Evolutionary conservation across 768 basidiomycete species (phyloP).

Genomic region (Lyophyllum decastes): DNA sequence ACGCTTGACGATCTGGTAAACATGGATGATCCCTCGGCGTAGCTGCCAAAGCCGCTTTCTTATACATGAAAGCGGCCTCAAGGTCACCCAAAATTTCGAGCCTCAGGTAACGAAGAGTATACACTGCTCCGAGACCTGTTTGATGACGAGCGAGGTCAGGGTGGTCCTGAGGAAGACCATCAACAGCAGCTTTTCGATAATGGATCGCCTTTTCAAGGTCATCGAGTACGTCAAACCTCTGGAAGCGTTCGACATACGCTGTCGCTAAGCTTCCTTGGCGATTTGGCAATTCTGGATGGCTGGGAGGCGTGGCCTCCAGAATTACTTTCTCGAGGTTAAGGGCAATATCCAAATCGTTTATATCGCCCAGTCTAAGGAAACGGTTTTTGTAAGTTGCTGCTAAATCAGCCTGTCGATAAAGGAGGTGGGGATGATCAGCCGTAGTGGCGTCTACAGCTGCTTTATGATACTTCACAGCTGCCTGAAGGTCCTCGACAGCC

Average conservation of each 20-base stretch:
- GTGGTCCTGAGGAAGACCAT: neutral
- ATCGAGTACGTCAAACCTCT: neutral
- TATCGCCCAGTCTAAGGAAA: neutral
- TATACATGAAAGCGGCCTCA: neutral
- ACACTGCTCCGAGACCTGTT: neutral
- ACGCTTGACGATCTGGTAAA: neutral
- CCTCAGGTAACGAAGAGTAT: neutral
- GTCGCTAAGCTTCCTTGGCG: conserved; percentile 1
- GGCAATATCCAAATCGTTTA: conserved; percentile 7
- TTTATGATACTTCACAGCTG: conserved; percentile 1
- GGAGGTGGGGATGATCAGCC: neutral
- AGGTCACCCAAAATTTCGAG: neutral
- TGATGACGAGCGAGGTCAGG: neutral
- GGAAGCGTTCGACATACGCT: neutral
- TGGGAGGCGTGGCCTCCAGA: neutral
- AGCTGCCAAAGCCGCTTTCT: neutral
- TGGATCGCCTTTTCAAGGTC: conserved; percentile 7
- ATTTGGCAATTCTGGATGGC: conserved; percentile 6
- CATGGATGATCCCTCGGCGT: neutral
- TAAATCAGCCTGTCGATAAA: neutral
- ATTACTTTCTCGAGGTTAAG: neutral
- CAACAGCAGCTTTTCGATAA: conserved; percentile 3
- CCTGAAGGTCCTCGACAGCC: neutral
- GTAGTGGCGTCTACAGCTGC: conserved; percentile 3
- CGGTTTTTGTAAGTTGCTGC: neutral